Conservation (phyloP, 2,329 filamentous ascomycete species). For the Lasiodiplodia sp. region DNA sequence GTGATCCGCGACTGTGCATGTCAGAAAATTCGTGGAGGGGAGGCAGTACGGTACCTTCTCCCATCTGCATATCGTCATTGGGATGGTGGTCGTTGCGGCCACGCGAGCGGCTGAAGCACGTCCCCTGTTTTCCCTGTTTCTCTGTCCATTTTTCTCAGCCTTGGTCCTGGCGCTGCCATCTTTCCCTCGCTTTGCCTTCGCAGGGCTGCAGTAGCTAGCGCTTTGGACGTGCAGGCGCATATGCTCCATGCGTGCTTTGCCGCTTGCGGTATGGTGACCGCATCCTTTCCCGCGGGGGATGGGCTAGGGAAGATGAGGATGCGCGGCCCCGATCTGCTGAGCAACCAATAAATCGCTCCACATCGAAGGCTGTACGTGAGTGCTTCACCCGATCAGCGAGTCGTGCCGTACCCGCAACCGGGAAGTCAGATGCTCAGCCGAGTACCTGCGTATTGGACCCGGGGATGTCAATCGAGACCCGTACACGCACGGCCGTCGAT, state of each 20-base stretch:
- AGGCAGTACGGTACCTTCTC: not conserved
- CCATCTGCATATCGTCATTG: not conserved
- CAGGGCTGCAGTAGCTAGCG: slow-evolving; percentile 15
- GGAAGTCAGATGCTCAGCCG: not conserved
- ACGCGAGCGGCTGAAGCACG: slow-evolving; percentile 20
- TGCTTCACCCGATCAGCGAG: not conserved
- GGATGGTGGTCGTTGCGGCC: slow-evolving; percentile 3
- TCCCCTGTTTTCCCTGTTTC: not conserved
- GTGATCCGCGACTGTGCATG: too few species aligned
- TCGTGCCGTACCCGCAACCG: not conserved
- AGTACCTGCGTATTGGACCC: not conserved
- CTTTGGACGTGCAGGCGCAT: not conserved
- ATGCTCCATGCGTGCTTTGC: slow-evolving; percentile 8
- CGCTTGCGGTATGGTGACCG: not conserved
- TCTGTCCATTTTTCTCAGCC: not conserved
- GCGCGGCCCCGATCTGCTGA: slow-evolving; percentile 11
- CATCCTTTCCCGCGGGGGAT: not conserved
- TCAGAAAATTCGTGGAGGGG: not conserved
- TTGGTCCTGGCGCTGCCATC: not conserved
- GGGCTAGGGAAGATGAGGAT: slow-evolving; percentile 8
- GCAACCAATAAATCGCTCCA: slow-evolving; percentile 15
- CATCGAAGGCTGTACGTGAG: not conserved
- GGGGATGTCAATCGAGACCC: not conserved
- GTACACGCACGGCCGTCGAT: not conserved
- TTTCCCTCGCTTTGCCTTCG: not conserved